These are phyloP conservation scores for Biscogniauxia sp. DNA, from an alignment of 2,329 filamentous ascomycete species.

Conservation along the genomic window DNA sequence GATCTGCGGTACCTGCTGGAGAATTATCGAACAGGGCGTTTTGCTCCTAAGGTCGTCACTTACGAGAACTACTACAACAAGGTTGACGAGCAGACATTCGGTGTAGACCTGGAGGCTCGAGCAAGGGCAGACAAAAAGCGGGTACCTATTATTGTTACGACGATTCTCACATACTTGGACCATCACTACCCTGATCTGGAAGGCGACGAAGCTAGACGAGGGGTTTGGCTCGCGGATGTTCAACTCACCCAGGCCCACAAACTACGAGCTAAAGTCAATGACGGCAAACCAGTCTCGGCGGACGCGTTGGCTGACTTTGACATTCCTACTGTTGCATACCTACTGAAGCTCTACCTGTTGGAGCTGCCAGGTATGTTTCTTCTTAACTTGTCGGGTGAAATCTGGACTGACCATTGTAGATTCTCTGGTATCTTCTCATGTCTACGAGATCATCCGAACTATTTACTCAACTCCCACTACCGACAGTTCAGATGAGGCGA, in stretches of 20 bases:
- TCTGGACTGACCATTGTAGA: constrained; percentile 53
- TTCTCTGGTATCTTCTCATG: constrained; percentile 95
- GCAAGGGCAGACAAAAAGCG: constrained; percentile 93
- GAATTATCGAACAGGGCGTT: constrained; percentile 93
- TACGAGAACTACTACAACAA: constrained; percentile 99
- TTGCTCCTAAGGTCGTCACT: constrained; percentile 82
- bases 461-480: constrained; percentile 84
- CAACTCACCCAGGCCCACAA: constrained; percentile 82
- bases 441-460: constrained; percentile 98
- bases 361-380: constrained; percentile 78
- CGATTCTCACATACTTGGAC: constrained; percentile 90
- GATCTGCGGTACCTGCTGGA: constrained; percentile 93
- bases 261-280: constrained; percentile 79
- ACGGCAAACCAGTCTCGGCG: constrained; percentile 73
- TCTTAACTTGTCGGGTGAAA: neutral
- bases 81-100: constrained; percentile 96
- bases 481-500: constrained; percentile 72
- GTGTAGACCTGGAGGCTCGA: constrained; percentile 93
- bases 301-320: constrained; percentile 85
- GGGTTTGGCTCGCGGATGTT: constrained; percentile 93
- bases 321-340: constrained; percentile 87
- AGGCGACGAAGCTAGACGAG: constrained; percentile 87
- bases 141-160: constrained; percentile 88
- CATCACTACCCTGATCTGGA: constrained; percentile 97
- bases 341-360: constrained; percentile 90